Base-by-base conservation (phyloP, 768 basidiomycete genomes). In the Mycena capillaripes region DNA sequence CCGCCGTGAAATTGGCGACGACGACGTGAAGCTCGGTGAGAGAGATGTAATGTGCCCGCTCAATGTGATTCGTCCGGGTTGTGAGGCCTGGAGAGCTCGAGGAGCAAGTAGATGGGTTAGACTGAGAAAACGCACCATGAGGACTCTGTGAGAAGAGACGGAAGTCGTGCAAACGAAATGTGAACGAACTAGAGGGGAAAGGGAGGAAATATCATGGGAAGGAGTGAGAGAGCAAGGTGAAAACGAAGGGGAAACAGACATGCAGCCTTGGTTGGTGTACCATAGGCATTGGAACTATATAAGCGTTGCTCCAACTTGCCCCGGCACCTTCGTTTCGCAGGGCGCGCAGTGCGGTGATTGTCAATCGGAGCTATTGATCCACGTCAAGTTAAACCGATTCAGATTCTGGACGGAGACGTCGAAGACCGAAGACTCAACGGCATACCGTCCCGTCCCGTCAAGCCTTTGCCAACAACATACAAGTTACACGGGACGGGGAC, bases 391-490 rank as follows among this genome's bases (percentile, higher is more conserved):
- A 30, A 10, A 56, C n/a, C 34, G 34, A 36, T 12, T 36, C 34
- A 36, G 34, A 12, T 6, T 36, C 34, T 6, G 12, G 34, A 12
- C 34, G 34, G 34, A 36, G 34, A 42, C 42, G 42, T 42, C 42
- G 42, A 42, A 42, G 42, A 42, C 42, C 42, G 42, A 42, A 42
- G 57, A n/a, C n/a, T n/a, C n/a, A n/a, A n/a, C n/a, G n/a, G n/a
- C n/a, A n/a, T n/a, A n/a, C n/a, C n/a, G n/a, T 58, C 57, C 57
- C 36, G 32, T 58, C 57, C 57, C 57, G 57, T 38, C 57, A 25
- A 58, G 57, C 57, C 57, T 38, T 38, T 38, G 34, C 57, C 36
- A 58, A 23, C 21, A 56, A 19, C 29, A 56, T 38, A 36, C n/a
- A n/a, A n/a, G n/a, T n/a, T n/a, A n/a, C n/a, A n/a, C n/a, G 32